Evolutionary conservation across 1,139 yeast species (phyloP).

Genomic region (Lizanozyma gosingica): DNA sequence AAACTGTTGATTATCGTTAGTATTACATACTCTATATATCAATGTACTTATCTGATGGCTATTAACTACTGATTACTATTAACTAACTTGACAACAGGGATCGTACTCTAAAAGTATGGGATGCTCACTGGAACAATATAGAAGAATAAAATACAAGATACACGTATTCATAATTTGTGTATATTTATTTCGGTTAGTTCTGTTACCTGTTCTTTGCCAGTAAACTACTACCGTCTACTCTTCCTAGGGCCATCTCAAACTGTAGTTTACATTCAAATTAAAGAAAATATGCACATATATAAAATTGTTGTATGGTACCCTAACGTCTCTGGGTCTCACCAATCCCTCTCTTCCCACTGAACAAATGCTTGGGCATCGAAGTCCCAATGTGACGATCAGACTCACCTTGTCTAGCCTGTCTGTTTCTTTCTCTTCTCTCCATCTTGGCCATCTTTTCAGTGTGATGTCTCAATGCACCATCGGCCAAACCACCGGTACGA

Average conservation of each 20-base stretch:
- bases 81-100: too few species aligned
- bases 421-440: conserved; percentile 90
- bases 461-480: conserved; percentile 73
- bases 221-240: neutral
- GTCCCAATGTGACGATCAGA: conserved; percentile 88
- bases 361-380: conserved; percentile 85
- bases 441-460: conserved; percentile 83
- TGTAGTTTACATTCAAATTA: neutral
- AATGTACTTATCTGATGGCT: too few species aligned
- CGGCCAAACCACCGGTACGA: conserved; percentile 77
- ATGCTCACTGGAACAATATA: neutral
- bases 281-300: neutral
- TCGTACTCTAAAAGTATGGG: too few species aligned
- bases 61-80: too few species aligned
- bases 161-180: neutral
- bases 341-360: conserved; percentile 92
- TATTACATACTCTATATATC: too few species aligned
- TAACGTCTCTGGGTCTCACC: conserved; percentile 77
- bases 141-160: neutral
- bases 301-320: conserved; percentile 1
- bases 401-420: conserved; percentile 91
- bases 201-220: neutral
- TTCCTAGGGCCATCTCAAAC: neutral
- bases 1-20: too few species aligned
- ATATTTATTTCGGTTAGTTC: neutral